Evolutionary conservation across 164 flowering plant genomes (phyloP), one percentile per base, ranked within the genome.

Genomic region (Cinnamomum chago): DNA sequence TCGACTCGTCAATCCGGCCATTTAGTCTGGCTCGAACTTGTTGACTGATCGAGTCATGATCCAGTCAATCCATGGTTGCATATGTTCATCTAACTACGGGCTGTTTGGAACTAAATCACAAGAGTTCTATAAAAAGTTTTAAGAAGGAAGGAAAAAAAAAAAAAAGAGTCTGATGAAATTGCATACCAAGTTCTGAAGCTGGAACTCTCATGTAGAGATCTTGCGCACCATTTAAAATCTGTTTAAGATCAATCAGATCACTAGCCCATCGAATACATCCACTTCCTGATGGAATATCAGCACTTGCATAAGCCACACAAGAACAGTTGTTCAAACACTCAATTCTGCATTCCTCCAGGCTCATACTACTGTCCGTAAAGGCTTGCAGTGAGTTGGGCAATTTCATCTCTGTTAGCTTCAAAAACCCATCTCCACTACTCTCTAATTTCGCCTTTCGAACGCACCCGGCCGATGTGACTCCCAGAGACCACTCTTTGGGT

Each of bases 221-320:
- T 22, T 81, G 81, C 2, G 76, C 79, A 23, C 68, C 70, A 5
- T 75, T 60, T 1, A 24, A 2, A 17, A 5, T 74, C 18, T 70
- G 58, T 20, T 73, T 60, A 1, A 82, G 62, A 77, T 84, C 85
- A 3, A 73, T 58, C 72, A 84, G 40, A 22, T 70, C 78, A 25
- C 40, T 67, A 25, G 55, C 27, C 86, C 86, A 85, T 14, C 78
- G 51, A 51, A 85, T 70, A 52, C 86, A 84, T 51, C 67, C 76
- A 2, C 55, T 74, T 3, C 72, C 76, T n/a, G 9, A 23, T 1
- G 22, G 40, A 0, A 80, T 71, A 62, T 82, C 65, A 0, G 66
- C 47, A 65, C 28, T 66, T 13, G 84, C 28, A 51, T 79, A 82
- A 70, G 80, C 84, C 33, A 33, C 67, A 50, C 84, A 78, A 30